phyloP scores from a whole-genome alignment of 2,329 filamentous ascomycete species.

The Colletotrichum horii region DNA sequence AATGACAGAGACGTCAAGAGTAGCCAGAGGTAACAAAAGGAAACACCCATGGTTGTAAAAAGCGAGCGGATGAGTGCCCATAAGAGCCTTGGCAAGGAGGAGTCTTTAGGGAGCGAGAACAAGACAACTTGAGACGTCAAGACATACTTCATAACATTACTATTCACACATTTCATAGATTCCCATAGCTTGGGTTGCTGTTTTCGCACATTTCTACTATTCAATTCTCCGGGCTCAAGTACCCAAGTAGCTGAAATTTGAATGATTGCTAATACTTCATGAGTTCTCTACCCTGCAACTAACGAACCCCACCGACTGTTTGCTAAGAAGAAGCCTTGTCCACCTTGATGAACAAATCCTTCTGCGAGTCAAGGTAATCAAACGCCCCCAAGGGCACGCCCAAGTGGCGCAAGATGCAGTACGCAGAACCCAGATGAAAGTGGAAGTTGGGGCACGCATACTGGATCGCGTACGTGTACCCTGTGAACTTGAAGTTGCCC shows the following conservation, averaged over 20 bases:
- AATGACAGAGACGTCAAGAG: not conserved
- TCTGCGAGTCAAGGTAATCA: slow-evolving; percentile 48
- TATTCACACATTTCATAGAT: not conserved
- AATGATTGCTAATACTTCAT: not conserved
- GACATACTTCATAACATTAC: not conserved
- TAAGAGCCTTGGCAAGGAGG: not conserved
- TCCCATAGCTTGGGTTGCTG: not conserved
- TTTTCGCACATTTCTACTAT: not conserved
- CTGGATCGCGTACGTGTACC: slow-evolving; percentile 44
- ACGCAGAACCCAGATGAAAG: slow-evolving; percentile 64
- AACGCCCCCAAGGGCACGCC: slow-evolving; percentile 64
- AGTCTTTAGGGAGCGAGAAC: not conserved
- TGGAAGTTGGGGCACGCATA: slow-evolving; percentile 62
- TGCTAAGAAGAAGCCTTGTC: not conserved
- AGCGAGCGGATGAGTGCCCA: not conserved
- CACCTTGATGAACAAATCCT: slow-evolving; percentile 1
- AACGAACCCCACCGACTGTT: accelerated
- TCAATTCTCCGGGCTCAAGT: not conserved
- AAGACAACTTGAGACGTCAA: not conserved
- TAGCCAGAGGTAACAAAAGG: not conserved
- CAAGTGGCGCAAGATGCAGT: slow-evolving; percentile 59
- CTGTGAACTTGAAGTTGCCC: slow-evolving; percentile 33
- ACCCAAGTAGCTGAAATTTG: accelerated
- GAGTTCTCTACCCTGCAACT: not conserved
- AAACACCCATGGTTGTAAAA: not conserved